Evolutionary conservation across 148 eudicot species (phyloP).

Genomic region (Cornus controversa): DNA sequence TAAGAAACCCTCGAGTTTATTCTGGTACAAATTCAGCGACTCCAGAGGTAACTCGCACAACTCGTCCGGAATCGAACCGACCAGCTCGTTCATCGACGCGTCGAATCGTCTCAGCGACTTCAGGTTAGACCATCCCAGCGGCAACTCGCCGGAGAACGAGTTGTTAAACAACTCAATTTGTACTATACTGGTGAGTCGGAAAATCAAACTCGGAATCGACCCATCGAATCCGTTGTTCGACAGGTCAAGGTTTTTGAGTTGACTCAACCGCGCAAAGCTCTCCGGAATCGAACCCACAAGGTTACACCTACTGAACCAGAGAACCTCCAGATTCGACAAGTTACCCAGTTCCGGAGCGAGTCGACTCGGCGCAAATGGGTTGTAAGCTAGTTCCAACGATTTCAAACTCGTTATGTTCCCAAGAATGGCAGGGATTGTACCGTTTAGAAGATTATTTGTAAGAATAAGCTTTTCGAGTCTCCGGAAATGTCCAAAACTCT

Average conservation of each 20-base stretch:
- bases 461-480: conserved; percentile 29
- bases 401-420: conserved; percentile 34
- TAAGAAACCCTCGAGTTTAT: conserved; percentile 33
- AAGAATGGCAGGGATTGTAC: conserved; percentile 27
- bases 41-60: conserved; percentile 39
- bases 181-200: conserved; percentile 17
- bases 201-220: conserved; percentile 24
- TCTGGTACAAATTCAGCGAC: conserved; percentile 33
- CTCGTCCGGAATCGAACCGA: conserved; percentile 39
- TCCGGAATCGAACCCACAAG: conserved; percentile 37
- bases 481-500: conserved; percentile 32
- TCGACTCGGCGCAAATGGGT: conserved; percentile 33
- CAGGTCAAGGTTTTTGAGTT: conserved; percentile 39
- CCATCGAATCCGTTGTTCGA: conserved; percentile 35
- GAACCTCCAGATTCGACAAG: conserved; percentile 22
- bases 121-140: conserved; percentile 40
- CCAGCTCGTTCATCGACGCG: conserved; percentile 30
- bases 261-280: conserved; percentile 18
- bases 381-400: conserved; percentile 32
- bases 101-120: conserved; percentile 37
- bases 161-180: conserved; percentile 52
- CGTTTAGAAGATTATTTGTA: conserved; percentile 31
- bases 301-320: conserved; percentile 31
- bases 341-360: conserved; percentile 37
- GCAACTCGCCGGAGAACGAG: conserved; percentile 37